Base-by-base conservation (phyloP, 1,139 yeast species). In the Kluyveromyces sp. region DNA sequence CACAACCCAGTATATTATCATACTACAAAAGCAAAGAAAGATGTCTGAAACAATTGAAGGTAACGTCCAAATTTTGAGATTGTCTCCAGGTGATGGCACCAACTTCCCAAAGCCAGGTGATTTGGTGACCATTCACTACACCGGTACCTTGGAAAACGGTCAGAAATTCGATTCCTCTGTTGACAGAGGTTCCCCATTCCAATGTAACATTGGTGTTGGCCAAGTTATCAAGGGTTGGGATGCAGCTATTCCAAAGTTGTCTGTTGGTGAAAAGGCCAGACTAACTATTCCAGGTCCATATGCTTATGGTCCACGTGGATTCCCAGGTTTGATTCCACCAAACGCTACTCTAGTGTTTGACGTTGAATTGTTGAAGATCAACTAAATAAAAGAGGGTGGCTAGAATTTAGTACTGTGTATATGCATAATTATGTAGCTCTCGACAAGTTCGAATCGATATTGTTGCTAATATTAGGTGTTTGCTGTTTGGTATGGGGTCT, bases 141-240 rank as follows among this genome's bases (percentile, higher is more conserved):
- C 86, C 46, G 98, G 98, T 58, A 88, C 95, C 47, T 77, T 92
- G 61, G 94, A 86, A 69, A 84, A 85, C 67, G 97, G 97, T 61
- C 85, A 84, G 72, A 88, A 87, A 71, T 92, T 92, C 66, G 97
- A 92, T 71, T 86, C 96, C 49, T 89, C 97, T 42, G 78, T 89
- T 59, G 95, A 85, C 74, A 83, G 97, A 72, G 94, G 95, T 61
- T 78, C 82, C 69, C 97, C 97, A 55, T 90, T 92, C 81, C 88
- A 87, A 67, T 85, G 95, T 69, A 73, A 74, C 68, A 85, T 90
- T 67, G 97, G 97, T 66, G 95, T 86, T 57, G 97, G 97, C 52
- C 95, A 85, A 72, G 97, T 90, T 55, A 90, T 90, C 71, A 78
- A 79, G 62, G 97, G 97, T 54, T 90, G 97, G 97, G 97, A 90